Percentiles rank a stretch among this genome's conserved stretches.
Evolutionary conservation across 2,329 filamentous ascomycete species (phyloP).

Genomic region (Byssothecium circinans): DNA sequence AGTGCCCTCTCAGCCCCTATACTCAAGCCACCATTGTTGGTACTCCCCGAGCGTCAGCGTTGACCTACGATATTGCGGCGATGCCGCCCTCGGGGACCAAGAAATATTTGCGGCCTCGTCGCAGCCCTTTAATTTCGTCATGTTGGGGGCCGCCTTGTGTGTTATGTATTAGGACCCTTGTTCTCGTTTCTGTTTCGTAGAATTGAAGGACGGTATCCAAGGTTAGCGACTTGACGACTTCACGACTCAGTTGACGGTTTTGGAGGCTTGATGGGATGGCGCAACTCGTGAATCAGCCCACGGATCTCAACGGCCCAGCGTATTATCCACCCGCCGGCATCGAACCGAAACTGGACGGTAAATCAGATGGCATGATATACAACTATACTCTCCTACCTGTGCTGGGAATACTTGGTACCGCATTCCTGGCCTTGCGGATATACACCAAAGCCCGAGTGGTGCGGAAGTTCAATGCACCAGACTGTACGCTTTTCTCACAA

Average conservation of each 20-base stretch:
- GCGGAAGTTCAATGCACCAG: not conserved
- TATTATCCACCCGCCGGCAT: not conserved
- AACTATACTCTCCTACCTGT: not conserved
- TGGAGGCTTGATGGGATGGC: not conserved
- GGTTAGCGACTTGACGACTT: not conserved
- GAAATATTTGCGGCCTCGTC: no score
- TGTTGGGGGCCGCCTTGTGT: not conserved
- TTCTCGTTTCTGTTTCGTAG: not conserved
- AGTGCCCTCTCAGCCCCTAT: not conserved
- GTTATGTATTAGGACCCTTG: not conserved
- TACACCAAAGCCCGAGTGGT: not conserved
- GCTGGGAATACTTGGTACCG: not conserved
- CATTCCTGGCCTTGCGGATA: not conserved
- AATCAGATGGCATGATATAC: conserved; percentile 1
- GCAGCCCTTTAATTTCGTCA: not conserved
- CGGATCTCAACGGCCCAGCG: not conserved
- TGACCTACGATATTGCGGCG: not conserved
- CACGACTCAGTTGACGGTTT: not conserved
- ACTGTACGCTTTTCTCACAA: not conserved
- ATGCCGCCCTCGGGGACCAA: no score
- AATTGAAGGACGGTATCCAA: not conserved
- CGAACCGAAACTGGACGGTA: not conserved
- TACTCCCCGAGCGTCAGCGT: not conserved
- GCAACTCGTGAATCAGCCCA: not conserved
- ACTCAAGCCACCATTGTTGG: not conserved